Evolutionary conservation across 192 early-diverging fungal species (phyloP), one percentile per base, ranked within the genome.

Genomic region (Helicostylum pulchrum): DNA sequence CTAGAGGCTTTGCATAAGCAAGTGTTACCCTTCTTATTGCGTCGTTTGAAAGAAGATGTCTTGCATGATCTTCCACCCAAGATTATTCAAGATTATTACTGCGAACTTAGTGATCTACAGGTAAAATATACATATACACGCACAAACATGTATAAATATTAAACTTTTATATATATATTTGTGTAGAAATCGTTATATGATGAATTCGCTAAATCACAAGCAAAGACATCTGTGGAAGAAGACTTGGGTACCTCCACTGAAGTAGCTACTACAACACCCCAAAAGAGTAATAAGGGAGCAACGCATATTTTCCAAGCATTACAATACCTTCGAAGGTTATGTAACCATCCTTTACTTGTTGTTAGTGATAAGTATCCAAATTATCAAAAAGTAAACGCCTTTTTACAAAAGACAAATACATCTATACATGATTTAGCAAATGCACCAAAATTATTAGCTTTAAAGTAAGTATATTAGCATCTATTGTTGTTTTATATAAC

Each of bases 41-140:
- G 96, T 12, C 85, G 97, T 23, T 85, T 99, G 85, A 99, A 99
- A 74, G 95, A 98, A 77, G 95, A 99, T 70, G 97, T 99, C 10
- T 73, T 97, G 59, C 80, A 92, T 63, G 96, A 98, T 69, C 75
- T 99, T 64, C 97, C 97, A 55, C 96, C 97, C 45, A 99, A 99
- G 80, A 99, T 99, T 64, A 97, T 98, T 67, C 96, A 98, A 84
- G 96, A 98, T 75, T 95, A 97, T 74, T 96, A 99, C 75, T 97
- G 96, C 69, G 97, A 98, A 66, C 78, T 98, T 14, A 88, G 87
- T 57, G 91, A 93, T 36, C 51, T 98, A 46, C 97, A 97, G 72
- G 78, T 74, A 67, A 67, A 5, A 39, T 26, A 26, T 26, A 26
- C 26, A 26, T 26, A 26, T 26, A 26, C 26, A 26, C 26, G 26